Conservation (phyloP, 148 eudicot species). For the Rhododendron williamsianum region DNA sequence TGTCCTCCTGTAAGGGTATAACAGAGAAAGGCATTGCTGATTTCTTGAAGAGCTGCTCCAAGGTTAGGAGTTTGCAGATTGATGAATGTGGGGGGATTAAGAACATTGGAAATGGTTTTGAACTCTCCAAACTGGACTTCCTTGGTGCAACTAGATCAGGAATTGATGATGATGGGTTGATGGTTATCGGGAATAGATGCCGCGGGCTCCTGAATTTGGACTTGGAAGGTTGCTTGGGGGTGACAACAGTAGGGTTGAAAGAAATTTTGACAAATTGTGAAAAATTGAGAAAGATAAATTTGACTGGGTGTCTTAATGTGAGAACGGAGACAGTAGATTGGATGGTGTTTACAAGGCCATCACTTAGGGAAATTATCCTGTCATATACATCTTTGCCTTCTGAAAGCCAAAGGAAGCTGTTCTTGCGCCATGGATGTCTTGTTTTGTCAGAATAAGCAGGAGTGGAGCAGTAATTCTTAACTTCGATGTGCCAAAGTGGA, state of each 20-base stretch:
- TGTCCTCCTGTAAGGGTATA: conserved; percentile 36
- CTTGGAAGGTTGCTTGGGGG: conserved; percentile 40
- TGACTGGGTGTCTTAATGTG: conserved; percentile 39
- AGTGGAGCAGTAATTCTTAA: too few relatives aligned
- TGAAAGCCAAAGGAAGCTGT: conserved; percentile 28
- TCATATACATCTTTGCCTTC: conserved; percentile 21
- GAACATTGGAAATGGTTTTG: conserved; percentile 39
- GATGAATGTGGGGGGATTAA: conserved; percentile 36
- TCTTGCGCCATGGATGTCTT: conserved; percentile 53
- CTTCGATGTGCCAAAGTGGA: too few relatives aligned
- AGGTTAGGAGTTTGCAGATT: conserved; percentile 41
- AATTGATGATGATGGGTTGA: conserved; percentile 46
- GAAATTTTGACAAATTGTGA: conserved; percentile 18
- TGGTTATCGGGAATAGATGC: conserved; percentile 41
- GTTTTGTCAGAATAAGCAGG: too few relatives aligned
- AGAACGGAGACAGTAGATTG: conserved; percentile 23
- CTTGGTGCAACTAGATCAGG: conserved; percentile 43
- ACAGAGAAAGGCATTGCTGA: conserved; percentile 45
- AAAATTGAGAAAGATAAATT: conserved; percentile 47
- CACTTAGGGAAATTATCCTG: conserved; percentile 45
- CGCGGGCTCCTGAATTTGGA: conserved; percentile 35
- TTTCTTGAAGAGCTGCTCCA: conserved; percentile 31
- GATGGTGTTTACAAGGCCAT: conserved; percentile 49
- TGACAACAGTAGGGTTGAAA: conserved; percentile 30
- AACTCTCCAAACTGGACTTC: conserved; percentile 36